phyloP scores from a whole-genome alignment of 441 rosid species.

The Dalechampia spathulata region DNA sequence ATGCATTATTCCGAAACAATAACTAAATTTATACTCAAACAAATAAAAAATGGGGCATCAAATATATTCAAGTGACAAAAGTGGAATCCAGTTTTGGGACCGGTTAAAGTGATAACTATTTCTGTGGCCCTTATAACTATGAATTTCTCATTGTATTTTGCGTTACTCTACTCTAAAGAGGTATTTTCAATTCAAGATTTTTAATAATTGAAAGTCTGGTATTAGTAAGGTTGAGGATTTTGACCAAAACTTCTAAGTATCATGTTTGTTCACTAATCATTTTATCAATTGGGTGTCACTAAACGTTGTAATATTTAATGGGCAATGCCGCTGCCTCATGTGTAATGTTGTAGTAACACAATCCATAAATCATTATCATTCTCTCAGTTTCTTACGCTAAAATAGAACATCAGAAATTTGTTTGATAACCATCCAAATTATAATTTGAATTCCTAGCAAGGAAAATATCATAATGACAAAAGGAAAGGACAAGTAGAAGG shows the following conservation, averaged over 20 bases:
- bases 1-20: constrained; percentile 4
- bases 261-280: not conserved
- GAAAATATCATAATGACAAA: not conserved
- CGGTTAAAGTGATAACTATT: not conserved
- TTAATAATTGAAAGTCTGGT: not conserved
- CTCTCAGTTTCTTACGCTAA: not conserved
- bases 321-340: not conserved
- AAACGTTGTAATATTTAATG: not conserved
- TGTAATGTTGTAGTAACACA: not conserved
- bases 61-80: constrained; percentile 8
- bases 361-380: not conserved
- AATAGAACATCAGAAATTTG: constrained; percentile 5
- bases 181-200: not conserved
- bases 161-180: not conserved
- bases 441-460: not conserved
- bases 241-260: too few relatives aligned
- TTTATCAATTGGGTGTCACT: not conserved
- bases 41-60: constrained; percentile 13
- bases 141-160: not conserved
- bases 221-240: not conserved
- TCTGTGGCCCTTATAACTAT: not conserved
- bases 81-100: not conserved
- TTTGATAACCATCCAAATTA: not conserved
- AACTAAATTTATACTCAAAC: not conserved
- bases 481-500: not conserved